phyloP scores from a whole-genome alignment of 2,329 filamentous ascomycete species.

The Ascochyta pisi region DNA sequence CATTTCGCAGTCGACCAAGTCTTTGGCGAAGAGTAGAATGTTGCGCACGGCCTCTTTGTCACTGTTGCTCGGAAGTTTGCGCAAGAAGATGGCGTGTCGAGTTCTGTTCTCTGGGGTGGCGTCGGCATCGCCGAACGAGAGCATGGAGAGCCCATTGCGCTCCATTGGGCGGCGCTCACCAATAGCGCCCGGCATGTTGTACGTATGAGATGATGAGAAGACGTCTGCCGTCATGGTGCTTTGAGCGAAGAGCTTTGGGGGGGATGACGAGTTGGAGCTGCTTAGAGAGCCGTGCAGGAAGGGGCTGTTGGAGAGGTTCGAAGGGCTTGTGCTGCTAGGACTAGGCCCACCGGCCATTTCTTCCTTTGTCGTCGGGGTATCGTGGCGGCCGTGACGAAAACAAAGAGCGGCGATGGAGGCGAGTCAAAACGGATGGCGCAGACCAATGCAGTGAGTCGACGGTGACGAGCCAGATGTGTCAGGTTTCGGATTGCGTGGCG shows the following conservation, averaged over 20 bases:
- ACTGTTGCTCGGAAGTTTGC: conserved; percentile 65
- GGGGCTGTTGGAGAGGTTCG: conserved; percentile 49
- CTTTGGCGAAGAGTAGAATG: conserved; percentile 71
- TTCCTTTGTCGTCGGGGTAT: conserved; percentile 44
- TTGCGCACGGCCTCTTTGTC: conserved; percentile 65
- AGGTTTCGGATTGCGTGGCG: conserved; percentile 25
- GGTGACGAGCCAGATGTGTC: conserved; percentile 26
- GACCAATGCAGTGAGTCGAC: conserved; percentile 25
- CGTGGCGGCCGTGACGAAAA: conserved; percentile 34
- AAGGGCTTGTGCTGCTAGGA: conserved; percentile 52
- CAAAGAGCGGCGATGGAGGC: conserved; percentile 38
- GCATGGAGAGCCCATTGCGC: conserved; percentile 44
- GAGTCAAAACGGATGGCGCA: conserved; percentile 27
- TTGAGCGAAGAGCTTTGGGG: conserved; percentile 45
- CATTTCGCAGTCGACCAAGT: conserved; percentile 66
- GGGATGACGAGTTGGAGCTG: conserved; percentile 50
- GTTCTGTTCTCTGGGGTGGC: conserved; percentile 31
- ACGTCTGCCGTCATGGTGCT: conserved; percentile 51
- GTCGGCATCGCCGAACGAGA: conserved; percentile 47
- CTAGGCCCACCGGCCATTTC: conserved; percentile 51
- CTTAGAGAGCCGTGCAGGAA: conserved; percentile 50
- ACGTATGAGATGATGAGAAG: conserved; percentile 50
- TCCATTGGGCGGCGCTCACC: conserved; percentile 51
- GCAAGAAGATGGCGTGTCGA: conserved; percentile 59
- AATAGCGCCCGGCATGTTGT: conserved; percentile 49